These are phyloP conservation scores for Herpetomonas tarakana DNA, from an alignment of 208 protist species.

Conservation along the genomic window DNA sequence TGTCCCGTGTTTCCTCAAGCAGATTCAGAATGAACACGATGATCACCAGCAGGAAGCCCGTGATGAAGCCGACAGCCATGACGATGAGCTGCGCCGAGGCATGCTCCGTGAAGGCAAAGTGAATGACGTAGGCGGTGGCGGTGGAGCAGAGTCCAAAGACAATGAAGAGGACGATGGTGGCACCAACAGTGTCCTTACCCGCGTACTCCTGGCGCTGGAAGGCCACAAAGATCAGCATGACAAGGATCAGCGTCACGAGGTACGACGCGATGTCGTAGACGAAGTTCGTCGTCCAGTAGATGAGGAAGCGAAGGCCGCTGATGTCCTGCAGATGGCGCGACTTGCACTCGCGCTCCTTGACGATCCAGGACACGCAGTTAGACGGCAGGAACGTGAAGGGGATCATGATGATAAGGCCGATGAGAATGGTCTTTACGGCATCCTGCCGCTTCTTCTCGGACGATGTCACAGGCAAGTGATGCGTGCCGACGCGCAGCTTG, in stretches of 20 bases:
- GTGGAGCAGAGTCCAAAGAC: constrained; percentile 39
- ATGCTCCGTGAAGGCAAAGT: constrained; percentile 49
- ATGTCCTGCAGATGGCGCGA: constrained; percentile 44
- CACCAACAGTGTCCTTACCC: constrained; percentile 1
- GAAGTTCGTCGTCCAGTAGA: constrained; percentile 62
- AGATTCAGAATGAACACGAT: constrained; percentile 25
- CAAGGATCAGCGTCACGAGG: constrained; percentile 28
- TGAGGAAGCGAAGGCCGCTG: constrained; percentile 27
- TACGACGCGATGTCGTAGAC: constrained; percentile 50
- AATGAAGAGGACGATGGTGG: constrained; percentile 30
- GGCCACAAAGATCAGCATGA: constrained; percentile 30
- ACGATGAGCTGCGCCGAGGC: constrained; percentile 43
- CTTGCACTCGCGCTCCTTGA: constrained; percentile 50
- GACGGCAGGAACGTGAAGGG: constrained; percentile 68
- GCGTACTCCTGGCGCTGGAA: constrained; percentile 45
- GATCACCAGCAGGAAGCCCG: constrained; percentile 47
- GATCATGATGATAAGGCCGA: constrained; percentile 48
- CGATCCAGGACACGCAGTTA: constrained; percentile 40
- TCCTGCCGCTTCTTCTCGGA: constrained; percentile 2
- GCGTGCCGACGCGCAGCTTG: constrained; percentile 1
- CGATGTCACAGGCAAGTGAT: constrained; percentile 2
- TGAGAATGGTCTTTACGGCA: constrained; percentile 23
- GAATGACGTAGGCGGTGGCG: constrained; percentile 33
- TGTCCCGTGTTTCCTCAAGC: constrained; percentile 21
- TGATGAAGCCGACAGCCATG: constrained; percentile 55